Base-by-base conservation (phyloP, 352 stramenopile genomes). In the Globisporangium sylvaticum region DNA sequence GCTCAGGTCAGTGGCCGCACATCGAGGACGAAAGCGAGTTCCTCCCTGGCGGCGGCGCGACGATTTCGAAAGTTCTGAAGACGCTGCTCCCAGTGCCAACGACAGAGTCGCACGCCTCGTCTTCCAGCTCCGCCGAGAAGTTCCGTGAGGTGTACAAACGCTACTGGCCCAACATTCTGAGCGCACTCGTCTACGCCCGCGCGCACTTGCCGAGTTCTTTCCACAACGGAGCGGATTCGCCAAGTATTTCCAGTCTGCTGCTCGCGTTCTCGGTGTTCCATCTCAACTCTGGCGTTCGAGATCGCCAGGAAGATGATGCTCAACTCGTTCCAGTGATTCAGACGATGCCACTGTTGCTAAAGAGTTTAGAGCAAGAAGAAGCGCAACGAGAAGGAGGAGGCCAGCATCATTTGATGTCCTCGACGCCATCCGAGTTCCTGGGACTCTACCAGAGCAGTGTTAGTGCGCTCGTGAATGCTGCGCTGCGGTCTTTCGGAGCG, bases 161-260 rank as follows among this genome's bases (percentile, higher is more conserved):
- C 8, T 88, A 86, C 62, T 91, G 83, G 83, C 78, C 83, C 14
- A 68, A 71, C 61, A 84, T 89, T 58, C 66, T 79, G 7, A 66
- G 79, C 58, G 80, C 79, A 0, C 76, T 91, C 57, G 77, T 77
- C 50, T 58, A 62, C 29, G 39, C 70, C 2, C 70, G 78, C 44
- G 55, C 76, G 15, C 77, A 80, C 57, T 39, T 83, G 65, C 67
- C 70, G 9, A 55, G 32, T 42, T 37, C 39, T 12, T 64, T 72
- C 15, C 25, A 50, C 20, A 64, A 12, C 52, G 58, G 25, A 44
- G 24, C 9, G 20, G 24, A 56, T 29, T 14, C 50, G 20, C 15
- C 57, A 5, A 24, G 64, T 10, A 18, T 69, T 61, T 76, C 73
- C 2, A 61, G 64, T 1, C 56, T 79, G 39, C 52, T 88, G 37